phyloP scores from a whole-genome alignment of 225 moss, liverwort and hornwort species.

The Bryum argenteum region DNA sequence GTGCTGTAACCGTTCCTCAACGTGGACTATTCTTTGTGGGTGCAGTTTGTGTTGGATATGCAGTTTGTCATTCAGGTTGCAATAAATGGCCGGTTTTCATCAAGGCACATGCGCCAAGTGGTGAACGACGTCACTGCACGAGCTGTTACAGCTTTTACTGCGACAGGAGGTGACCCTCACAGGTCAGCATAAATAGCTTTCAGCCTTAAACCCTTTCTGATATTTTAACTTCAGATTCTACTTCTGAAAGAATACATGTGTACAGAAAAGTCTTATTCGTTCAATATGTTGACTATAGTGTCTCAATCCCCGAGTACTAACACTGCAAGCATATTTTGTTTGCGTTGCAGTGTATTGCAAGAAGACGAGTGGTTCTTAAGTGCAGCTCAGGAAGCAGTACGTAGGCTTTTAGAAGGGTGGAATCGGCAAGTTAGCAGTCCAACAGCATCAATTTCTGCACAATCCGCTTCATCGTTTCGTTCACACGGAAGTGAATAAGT shows the following conservation, averaged over 20 bases:
- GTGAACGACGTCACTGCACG: constrained; percentile 63
- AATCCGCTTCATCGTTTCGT: constrained; percentile 85
- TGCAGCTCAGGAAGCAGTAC: constrained; percentile 74
- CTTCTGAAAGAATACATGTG: not conserved
- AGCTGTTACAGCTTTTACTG: constrained; percentile 64
- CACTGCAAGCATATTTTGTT: constrained; percentile 15
- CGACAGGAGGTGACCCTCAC: constrained; percentile 67
- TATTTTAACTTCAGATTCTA: not conserved
- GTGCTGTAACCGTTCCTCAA: constrained; percentile 16
- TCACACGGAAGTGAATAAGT: constrained; percentile 71
- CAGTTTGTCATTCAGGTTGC: constrained; percentile 70
- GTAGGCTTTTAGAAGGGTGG: constrained; percentile 68
- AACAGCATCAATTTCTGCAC: constrained; percentile 87
- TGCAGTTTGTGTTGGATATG: constrained; percentile 68
- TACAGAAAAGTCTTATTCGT: not conserved
- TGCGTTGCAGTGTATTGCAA: constrained; percentile 62
- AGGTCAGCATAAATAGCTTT: constrained; percentile 35
- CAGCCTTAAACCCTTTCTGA: not conserved
- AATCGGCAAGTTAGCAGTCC: constrained; percentile 80
- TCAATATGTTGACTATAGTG: not conserved
- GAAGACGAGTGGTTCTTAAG: constrained; percentile 84
- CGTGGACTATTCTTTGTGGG: constrained; percentile 16
- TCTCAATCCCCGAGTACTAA: constrained; percentile 9
- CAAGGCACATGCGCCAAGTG: constrained; percentile 64
- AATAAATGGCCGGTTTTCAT: constrained; percentile 58